phyloP scores from a whole-genome alignment of 352 stramenopile genomes.

The Pythium guiyangense region DNA sequence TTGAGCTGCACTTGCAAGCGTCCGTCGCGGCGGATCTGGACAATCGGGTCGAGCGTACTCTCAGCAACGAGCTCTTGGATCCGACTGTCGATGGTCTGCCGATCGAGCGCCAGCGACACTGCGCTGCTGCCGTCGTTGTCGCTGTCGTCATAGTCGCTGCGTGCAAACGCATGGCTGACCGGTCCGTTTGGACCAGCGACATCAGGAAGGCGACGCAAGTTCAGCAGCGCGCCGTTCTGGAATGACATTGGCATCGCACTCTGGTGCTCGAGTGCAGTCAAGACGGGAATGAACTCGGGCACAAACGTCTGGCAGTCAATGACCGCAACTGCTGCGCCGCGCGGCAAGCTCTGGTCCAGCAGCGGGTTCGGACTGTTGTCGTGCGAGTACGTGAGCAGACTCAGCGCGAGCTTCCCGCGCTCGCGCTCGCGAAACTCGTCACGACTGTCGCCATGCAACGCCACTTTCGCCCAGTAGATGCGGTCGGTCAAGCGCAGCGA shows the following conservation, averaged over 20 bases:
- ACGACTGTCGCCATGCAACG: constrained; percentile 56
- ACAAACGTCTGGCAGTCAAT: constrained; percentile 88
- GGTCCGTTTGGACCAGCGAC: background rate
- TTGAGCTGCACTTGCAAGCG: constrained; percentile 30
- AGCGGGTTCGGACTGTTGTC: constrained; percentile 60
- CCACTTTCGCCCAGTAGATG: constrained; percentile 77
- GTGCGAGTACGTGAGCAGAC: constrained; percentile 61
- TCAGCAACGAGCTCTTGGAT: constrained; percentile 33
- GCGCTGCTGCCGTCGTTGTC: background rate
- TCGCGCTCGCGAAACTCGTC: constrained; percentile 70
- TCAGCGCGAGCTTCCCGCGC: constrained; percentile 49
- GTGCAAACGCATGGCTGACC: background rate
- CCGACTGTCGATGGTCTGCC: background rate
- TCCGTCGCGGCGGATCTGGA: constrained; percentile 72
- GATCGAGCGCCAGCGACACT: background rate
- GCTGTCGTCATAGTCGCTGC: constrained; percentile 9
- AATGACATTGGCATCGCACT: constrained; percentile 70
- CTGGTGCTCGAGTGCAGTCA: constrained; percentile 77
- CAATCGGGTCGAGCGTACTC: constrained; percentile 66
- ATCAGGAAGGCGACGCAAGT: constrained; percentile 28
- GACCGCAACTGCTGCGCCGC: constrained; percentile 59
- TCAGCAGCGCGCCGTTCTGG: constrained; percentile 64
- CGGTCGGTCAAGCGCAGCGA: constrained; percentile 42
- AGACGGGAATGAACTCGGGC: constrained; percentile 81
- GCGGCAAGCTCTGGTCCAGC: constrained; percentile 36